A percentile compares a stretch with the other conserved stretches of the same genome.
Conservation (phyloP, 306 rosid species). For the Cicer yamashitae region DNA sequence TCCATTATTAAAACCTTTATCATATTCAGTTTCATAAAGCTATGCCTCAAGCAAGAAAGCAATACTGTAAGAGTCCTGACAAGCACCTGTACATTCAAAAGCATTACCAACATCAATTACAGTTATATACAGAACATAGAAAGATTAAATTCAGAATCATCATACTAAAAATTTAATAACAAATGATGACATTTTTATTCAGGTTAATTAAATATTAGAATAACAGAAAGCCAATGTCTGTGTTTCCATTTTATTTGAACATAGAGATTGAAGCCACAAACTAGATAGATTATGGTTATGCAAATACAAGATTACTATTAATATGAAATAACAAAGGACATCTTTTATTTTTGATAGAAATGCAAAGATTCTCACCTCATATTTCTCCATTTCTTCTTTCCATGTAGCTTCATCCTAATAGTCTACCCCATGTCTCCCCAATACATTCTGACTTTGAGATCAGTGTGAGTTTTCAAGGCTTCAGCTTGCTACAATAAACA, state of each 20-base stretch:
- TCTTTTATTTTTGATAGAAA: neutral
- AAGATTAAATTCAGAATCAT: too few species aligned
- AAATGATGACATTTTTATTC: too few species aligned
- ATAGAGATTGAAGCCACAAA: neutral
- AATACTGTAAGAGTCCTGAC: constrained; percentile 84
- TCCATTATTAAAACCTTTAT: constrained; percentile 82
- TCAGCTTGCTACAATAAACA: constrained; percentile 75
- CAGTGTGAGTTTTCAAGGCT: constrained; percentile 39
- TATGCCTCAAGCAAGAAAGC: constrained; percentile 51
- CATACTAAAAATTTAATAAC: too few species aligned
- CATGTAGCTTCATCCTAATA: constrained; percentile 64
- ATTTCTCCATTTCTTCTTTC: constrained; percentile 47
- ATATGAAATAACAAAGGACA: neutral
- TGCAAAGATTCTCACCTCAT: constrained; percentile 60
- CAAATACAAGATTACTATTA: neutral
- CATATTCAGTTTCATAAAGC: constrained; percentile 49
- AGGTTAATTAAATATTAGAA: too few species aligned
- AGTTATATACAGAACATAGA: too few species aligned
- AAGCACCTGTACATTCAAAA: constrained; percentile 57
- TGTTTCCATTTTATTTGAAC: too few species aligned
- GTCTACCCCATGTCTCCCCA: constrained; percentile 82
- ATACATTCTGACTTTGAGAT: constrained; percentile 63
- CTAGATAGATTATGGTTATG: neutral
- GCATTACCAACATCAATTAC: too few species aligned
- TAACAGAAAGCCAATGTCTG: too few species aligned